Conservation (phyloP, 2,329 filamentous ascomycete species). For the Lasiodiplodia citricola region DNA sequence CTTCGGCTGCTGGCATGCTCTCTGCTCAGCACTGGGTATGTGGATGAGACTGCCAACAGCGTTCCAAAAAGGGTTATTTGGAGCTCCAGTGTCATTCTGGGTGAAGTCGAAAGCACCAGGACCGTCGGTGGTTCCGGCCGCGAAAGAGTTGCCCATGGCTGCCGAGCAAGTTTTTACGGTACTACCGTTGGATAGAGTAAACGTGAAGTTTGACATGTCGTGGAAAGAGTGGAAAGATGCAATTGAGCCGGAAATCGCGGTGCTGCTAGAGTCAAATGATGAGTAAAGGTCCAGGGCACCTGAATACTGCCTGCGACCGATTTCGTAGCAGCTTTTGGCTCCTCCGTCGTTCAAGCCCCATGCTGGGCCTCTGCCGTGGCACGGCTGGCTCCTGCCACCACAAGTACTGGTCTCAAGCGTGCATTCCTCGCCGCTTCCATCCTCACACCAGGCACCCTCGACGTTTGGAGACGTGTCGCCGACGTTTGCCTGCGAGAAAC, state of each 20-base stretch:
- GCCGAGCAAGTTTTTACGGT: constrained; percentile 79
- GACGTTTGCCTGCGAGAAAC: constrained; percentile 90
- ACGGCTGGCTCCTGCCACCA: constrained; percentile 70
- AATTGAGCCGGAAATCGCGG: constrained; percentile 68
- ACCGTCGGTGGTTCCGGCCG: constrained; percentile 89
- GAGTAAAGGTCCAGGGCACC: constrained; percentile 66
- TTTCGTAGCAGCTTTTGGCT: constrained; percentile 76
- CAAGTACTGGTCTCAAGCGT: constrained; percentile 85
- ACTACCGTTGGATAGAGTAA: constrained; percentile 74
- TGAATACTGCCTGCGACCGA: constrained; percentile 73
- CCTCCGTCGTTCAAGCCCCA: constrained; percentile 68
- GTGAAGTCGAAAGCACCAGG: constrained; percentile 93
- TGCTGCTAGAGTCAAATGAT: constrained; percentile 51
- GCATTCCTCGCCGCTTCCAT: constrained; percentile 71
- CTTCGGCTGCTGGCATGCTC: constrained; percentile 78
- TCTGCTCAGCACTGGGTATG: constrained; percentile 71
- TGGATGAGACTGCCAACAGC: constrained; percentile 76
- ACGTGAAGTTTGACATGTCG: constrained; percentile 77
- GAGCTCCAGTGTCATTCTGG: constrained; percentile 78
- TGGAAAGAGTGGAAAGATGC: constrained; percentile 86
- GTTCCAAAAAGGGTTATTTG: constrained; percentile 80
- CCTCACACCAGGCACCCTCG: constrained; percentile 86
- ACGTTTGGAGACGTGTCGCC: constrained; percentile 91
- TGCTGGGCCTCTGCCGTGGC: constrained; percentile 74
- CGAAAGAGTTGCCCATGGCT: constrained; percentile 89